phyloP scores from a whole-genome alignment of 148 eudicot species.

The Amaranthus cruentus region DNA sequence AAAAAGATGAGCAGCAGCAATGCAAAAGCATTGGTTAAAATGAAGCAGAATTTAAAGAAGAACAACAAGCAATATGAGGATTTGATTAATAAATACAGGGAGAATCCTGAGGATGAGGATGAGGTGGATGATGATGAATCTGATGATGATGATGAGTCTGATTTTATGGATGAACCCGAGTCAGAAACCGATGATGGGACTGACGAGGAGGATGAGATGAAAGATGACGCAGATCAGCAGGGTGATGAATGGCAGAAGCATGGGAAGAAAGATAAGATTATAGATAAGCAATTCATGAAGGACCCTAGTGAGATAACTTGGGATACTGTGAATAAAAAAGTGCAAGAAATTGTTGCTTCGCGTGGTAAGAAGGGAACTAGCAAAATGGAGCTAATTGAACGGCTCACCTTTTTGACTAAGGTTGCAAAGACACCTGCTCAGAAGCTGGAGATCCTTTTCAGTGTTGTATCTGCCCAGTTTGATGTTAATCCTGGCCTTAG shows the following conservation, averaged over 20 bases:
- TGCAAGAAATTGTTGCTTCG: slow-evolving; percentile 72
- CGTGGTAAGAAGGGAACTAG: slow-evolving; percentile 92
- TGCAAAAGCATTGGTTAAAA: slow-evolving; percentile 63
- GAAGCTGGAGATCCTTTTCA: slow-evolving; percentile 80
- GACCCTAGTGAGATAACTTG: slow-evolving; percentile 47
- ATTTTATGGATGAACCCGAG: background rate
- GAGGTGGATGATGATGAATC: slow-evolving; percentile 28
- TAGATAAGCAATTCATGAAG: slow-evolving; percentile 66
- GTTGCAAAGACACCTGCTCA: slow-evolving; percentile 97
- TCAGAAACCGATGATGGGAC: background rate
- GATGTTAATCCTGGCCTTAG: slow-evolving; percentile 75
- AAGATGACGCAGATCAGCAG: slow-evolving; percentile 20
- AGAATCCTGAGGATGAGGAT: slow-evolving; percentile 64
- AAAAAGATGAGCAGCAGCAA: slow-evolving; percentile 90
- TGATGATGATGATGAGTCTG: slow-evolving; percentile 35
- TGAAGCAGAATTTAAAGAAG: background rate
- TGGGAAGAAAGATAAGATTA: slow-evolving; percentile 41
- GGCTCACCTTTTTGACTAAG: slow-evolving; percentile 75
- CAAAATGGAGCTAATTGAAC: slow-evolving; percentile 82
- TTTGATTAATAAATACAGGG: slow-evolving; percentile 58
- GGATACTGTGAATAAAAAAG: slow-evolving; percentile 82
- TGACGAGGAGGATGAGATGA: slow-evolving; percentile 23
- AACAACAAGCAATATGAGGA: slow-evolving; percentile 70
- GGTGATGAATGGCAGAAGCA: slow-evolving; percentile 51
- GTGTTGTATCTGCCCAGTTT: slow-evolving; percentile 86